These are phyloP conservation scores for Blastocystis sp. DNA, from an alignment of 352 stramenopile species.

Conservation along the genomic window DNA sequence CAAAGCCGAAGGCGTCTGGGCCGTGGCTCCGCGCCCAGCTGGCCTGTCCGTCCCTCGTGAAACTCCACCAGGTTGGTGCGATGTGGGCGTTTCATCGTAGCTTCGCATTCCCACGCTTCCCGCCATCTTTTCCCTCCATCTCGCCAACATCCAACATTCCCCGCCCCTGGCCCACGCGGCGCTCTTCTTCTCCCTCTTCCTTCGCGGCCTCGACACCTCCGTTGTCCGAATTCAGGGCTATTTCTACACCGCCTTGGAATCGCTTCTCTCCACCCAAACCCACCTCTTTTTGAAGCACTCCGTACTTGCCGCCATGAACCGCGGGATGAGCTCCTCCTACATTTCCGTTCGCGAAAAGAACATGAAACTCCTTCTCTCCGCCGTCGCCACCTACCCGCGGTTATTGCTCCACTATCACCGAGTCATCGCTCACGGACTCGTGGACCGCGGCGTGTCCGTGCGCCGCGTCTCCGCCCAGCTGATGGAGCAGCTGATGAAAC, in stretches of 20 bases:
- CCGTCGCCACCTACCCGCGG: background rate
- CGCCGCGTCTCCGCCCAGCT: background rate
- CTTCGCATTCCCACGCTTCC: background rate
- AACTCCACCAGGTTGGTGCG: too few species aligned
- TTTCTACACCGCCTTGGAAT: slow-evolving; percentile 16
- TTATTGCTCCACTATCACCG: background rate
- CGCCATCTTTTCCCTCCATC: background rate
- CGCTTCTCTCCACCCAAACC: background rate
- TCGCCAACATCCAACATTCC: background rate
- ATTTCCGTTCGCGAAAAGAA: slow-evolving; percentile 54
- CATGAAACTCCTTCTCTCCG: slow-evolving; percentile 15
- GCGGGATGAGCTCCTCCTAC: slow-evolving; percentile 38
- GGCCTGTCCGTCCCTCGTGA: too few species aligned
- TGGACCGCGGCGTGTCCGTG: slow-evolving; percentile 22
- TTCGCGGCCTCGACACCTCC: slow-evolving; percentile 10
- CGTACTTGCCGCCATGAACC: slow-evolving; percentile 17
- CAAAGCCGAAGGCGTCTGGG: too few species aligned
- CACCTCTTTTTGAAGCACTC: slow-evolving; percentile 10
- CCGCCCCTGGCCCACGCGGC: background rate
- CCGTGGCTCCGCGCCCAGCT: too few species aligned
- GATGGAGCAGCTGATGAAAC: background rate
- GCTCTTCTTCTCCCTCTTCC: slow-evolving; percentile 42
- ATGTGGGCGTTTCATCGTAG: background rate
- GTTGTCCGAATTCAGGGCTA: slow-evolving; percentile 25
- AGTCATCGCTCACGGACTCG: background rate